Conservation (phyloP, 2,329 filamentous ascomycete genomes). For the Aspergillus pseudoviridinutans region DNA sequence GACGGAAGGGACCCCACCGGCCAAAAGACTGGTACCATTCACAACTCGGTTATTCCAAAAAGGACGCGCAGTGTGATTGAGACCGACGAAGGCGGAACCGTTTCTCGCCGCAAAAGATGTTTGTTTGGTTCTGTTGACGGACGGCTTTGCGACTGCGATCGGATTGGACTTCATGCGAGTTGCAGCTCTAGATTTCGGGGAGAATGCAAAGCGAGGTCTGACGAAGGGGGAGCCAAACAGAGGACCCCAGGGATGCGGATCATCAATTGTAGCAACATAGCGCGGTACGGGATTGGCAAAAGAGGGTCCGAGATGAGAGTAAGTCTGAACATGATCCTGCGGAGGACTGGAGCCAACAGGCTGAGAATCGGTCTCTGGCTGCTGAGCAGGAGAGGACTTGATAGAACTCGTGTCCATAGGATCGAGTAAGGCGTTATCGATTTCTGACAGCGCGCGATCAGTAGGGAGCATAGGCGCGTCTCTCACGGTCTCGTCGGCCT, state of each 20-base stretch:
- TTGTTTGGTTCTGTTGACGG: neutral
- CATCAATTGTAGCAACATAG: neutral
- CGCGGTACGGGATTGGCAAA: neutral
- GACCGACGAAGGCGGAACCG: neutral
- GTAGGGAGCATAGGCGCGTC: conserved; percentile 9
- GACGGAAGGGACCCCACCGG: neutral
- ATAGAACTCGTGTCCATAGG: conserved; percentile 17
- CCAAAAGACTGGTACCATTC: neutral
- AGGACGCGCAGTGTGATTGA: neutral
- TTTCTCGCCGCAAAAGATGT: neutral
- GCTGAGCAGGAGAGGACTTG: neutral
- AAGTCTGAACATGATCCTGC: neutral
- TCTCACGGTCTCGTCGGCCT: conserved; percentile 10
- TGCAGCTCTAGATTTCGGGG: conserved; percentile 2
- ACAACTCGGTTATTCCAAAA: neutral
- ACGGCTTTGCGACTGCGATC: neutral
- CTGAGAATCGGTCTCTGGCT: neutral
- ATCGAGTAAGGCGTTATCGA: conserved; percentile 3
- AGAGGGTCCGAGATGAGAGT: neutral
- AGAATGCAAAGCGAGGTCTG: conserved; percentile 6
- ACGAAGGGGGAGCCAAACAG: conserved; percentile 4
- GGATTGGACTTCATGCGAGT: neutral
- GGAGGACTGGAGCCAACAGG: neutral
- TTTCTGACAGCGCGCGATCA: neutral
- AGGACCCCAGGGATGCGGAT: neutral